A percentile compares a stretch with the other conserved stretches of the same genome.
Evolutionary conservation across 2,329 filamentous ascomycete genomes (phyloP).

Genomic region (Trichoderma sp.): DNA sequence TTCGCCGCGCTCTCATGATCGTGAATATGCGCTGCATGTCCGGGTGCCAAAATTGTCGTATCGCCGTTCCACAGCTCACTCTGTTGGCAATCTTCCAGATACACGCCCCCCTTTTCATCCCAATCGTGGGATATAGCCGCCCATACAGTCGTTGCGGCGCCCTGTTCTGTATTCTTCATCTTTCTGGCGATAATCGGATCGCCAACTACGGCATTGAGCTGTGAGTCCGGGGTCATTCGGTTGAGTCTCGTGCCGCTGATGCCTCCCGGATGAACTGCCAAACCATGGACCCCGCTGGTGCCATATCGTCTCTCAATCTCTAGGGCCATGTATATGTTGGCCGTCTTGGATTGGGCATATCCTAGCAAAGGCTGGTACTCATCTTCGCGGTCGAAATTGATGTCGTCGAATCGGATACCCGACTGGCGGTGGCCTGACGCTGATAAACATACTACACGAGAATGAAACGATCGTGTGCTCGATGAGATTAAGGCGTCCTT

Average conservation of each 20-base stretch:
- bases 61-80: constrained; percentile 3
- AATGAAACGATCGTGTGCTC: constrained; percentile 35
- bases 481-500: constrained; percentile 30
- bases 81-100: constrained; percentile 6
- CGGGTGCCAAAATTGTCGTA: background rate
- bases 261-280: constrained; percentile 1
- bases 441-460: constrained; percentile 45
- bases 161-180: constrained; percentile 8
- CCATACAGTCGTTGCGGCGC: constrained; percentile 1
- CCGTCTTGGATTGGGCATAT: constrained; percentile 49
- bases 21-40: constrained; percentile 3
- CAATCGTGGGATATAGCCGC: background rate
- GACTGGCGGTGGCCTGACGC: constrained; percentile 40
- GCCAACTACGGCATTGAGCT: background rate
- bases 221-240: background rate
- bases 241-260: constrained; percentile 10
- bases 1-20: background rate
- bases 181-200: background rate
- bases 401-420: constrained; percentile 15
- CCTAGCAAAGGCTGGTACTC: constrained; percentile 31
- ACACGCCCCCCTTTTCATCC: background rate
- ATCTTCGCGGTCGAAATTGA: constrained; percentile 23
- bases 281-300: constrained; percentile 36
- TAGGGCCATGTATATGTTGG: constrained; percentile 50
- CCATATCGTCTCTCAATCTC: constrained; percentile 48